Evolutionary conservation across 768 basidiomycete genomes (phyloP), one percentile per base, ranked within the genome.

Genomic region (Termitomyces sp.): DNA sequence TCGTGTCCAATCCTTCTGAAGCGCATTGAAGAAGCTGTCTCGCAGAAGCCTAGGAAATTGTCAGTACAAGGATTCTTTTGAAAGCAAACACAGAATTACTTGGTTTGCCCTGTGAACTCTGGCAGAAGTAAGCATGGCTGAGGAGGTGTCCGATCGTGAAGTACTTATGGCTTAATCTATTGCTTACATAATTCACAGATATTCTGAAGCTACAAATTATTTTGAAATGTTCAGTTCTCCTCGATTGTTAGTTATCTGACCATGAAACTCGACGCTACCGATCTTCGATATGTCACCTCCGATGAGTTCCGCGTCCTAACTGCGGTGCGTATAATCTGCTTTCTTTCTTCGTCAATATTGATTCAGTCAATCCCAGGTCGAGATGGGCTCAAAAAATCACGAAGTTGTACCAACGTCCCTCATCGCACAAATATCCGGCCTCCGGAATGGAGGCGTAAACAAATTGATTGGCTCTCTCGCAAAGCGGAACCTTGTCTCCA

Each of bases 311-410:
- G 95, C 53, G 93, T 97, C n/a, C 76, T 99, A 24, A 91, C 91
- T n/a, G 92, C 96, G 48, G 95, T 96, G 65, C 14, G 70, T 64
- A 24, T 45, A 47, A 52, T 4, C 7, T 9, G 52, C 30, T 22
- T 17, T 41, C n/a, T 14, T 14, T 30, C 40, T 41, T 14, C 12
- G 17, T 32, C 17, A 38, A 46, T 15, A 54, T 53, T 26, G 58
- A 62, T 54, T 24, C 50, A 46, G 3, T 42, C 22, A 30, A 41
- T 51, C n/a, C n/a, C 63, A 98, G 95, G 91, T 91, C 35, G 97
- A 99, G 74, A 93, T 96, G 80, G 97, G 96, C 19, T 94, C 91
- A 4, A 97, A 97, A 76, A 98, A 98, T 68, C 97, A 99, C 65
- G 90, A 98, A 70, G 81, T 97, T 37, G 95, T 99, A 14, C 97